Evolutionary conservation across 192 early-diverging fungal genomes (phyloP), one percentile per base, ranked within the genome.

Genomic region (Podila verticillata): DNA sequence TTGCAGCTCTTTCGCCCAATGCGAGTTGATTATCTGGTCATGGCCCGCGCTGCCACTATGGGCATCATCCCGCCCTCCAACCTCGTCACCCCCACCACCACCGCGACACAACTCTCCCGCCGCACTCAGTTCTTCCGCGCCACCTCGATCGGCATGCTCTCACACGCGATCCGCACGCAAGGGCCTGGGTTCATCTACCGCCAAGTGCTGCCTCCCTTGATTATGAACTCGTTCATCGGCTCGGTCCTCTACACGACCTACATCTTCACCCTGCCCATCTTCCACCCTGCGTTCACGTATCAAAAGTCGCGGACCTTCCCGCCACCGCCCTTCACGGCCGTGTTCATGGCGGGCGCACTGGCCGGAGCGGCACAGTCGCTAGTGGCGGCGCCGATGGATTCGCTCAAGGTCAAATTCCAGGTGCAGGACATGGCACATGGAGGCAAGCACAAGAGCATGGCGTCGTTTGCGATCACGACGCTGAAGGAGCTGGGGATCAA

Each of bases 171-270:
- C 30, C 86, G 83, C 34, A 89, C 89, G 30, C 85, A 90, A 35
- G 93, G 93, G 2, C 73, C 83, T 62, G 77, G 82, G 20, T 92
- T 93, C 70, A 67, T 94, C 47, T 91, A 88, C 34, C 85, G 89
- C 29, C 92, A 94, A 57, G 83, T 94, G 29, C 49, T 94, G 3
- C 93, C 92, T 51, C 93, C 93, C 0, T 80, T 94, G 74, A 61
- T 92, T 5, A 91, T 92, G 61, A 94, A 94, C 78, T 91, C 91
- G 36, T 56, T 89, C 12, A 90, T 94, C 9, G 93, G 93, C 19
- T 90, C 91, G 19, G 89, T 92, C 5, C 78, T 94, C 28, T 94
- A 92, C 64, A 91, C 93, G n/a, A 92, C 91, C 35, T 94, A 94
- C 65, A 88, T 90, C 32, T 85, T 85, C 31, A 81, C 82, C 4